Conservation (phyloP, 345 rosid species). For the Populus euphratica region DNA sequence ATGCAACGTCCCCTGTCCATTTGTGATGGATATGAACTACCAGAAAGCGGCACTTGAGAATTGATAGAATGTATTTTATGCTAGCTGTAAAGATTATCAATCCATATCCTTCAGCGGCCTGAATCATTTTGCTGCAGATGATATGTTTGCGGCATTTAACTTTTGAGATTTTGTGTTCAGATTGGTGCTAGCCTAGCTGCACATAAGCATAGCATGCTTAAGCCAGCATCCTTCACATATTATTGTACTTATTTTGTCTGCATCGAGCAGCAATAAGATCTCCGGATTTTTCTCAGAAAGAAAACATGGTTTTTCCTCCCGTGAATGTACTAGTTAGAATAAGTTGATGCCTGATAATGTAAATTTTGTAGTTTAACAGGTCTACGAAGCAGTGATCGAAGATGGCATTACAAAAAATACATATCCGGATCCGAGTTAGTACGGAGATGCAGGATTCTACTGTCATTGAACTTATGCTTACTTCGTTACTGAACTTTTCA, state of each 20-base stretch:
- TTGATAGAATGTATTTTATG: neutral
- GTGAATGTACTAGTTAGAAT: neutral
- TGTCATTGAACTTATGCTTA: neutral
- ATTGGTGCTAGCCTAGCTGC: neutral
- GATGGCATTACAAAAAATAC: neutral
- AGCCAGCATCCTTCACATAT: neutral
- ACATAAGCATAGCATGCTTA: neutral
- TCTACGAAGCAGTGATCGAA: neutral
- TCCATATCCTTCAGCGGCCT: neutral
- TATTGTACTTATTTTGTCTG: neutral
- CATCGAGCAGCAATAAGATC: neutral
- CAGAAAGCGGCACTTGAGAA: neutral
- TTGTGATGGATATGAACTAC: neutral
- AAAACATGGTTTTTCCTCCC: neutral
- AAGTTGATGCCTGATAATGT: neutral
- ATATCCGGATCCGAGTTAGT: neutral
- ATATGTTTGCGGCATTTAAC: neutral
- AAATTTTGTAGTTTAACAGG: neutral
- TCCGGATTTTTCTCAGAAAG: neutral
- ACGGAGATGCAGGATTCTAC: neutral
- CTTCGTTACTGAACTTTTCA: neutral
- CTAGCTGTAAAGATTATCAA: neutral
- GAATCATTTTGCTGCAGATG: neutral
- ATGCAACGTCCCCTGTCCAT: neutral
- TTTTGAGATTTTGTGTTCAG: neutral